Evolutionary conservation across 441 rosid species (phyloP).

Genomic region (Gossypium lobatum): DNA sequence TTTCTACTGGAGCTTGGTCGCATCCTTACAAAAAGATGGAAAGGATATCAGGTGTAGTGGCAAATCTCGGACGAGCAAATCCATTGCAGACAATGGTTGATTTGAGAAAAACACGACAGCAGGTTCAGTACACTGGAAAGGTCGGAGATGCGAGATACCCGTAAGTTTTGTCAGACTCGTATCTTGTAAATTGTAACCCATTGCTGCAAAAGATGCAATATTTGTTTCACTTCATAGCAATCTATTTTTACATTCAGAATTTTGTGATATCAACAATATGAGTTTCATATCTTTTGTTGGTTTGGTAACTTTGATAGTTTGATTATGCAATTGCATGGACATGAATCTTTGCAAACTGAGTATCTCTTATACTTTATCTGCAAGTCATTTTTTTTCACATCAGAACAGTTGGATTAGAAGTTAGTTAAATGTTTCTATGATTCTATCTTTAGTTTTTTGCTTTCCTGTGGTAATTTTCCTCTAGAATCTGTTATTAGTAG

Average conservation of each 20-base stretch:
- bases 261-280: not conserved
- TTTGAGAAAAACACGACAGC: conserved; percentile 79
- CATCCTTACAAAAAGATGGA: conserved; percentile 81
- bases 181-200: not conserved
- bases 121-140: conserved; percentile 77
- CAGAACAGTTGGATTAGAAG: not conserved
- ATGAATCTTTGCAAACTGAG: not conserved
- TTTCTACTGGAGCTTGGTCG: conserved; percentile 96
- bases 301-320: not conserved
- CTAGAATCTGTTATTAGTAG: not conserved
- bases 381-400: not conserved
- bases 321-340: not conserved
- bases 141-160: conserved; percentile 97
- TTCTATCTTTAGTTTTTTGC: not conserved
- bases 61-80: conserved; percentile 78
- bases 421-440: not conserved
- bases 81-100: conserved; percentile 81
- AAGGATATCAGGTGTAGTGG: conserved; percentile 86
- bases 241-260: not conserved
- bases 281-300: not conserved
- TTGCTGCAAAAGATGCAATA: not conserved
- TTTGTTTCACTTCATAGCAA: not conserved
- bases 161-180: conserved; percentile 41
- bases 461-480: not conserved
- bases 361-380: not conserved